phyloP scores from a whole-genome alignment of 257 asterid genomes.

The Solanum piurae region DNA sequence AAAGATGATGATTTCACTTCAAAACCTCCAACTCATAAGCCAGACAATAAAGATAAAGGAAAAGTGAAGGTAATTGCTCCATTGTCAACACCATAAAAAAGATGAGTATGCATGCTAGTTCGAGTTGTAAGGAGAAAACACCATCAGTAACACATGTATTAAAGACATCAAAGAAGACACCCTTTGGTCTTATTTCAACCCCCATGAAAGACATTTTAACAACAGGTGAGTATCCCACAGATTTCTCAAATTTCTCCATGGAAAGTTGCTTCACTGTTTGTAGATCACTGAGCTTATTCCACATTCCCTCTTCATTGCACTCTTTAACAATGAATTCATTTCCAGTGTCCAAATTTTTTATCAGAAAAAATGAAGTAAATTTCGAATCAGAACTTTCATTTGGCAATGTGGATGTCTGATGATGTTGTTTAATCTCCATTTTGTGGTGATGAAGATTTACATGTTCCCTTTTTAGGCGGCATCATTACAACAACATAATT shows the following conservation, averaged over 20 bases:
- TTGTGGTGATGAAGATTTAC: slow-evolving; percentile 12
- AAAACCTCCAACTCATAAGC: too few relatives aligned
- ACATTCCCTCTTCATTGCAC: slow-evolving; percentile 14
- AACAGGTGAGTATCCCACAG: slow-evolving; percentile 9
- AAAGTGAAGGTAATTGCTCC: too few relatives aligned
- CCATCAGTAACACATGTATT: too few relatives aligned
- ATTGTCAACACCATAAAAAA: too few relatives aligned
- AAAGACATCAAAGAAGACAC: too few relatives aligned
- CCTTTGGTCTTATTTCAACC: too few relatives aligned
- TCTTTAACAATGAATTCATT: slow-evolving; percentile 19
- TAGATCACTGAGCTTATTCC: slow-evolving; percentile 18
- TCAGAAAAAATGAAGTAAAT: slow-evolving; percentile 51
- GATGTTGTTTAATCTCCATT: slow-evolving; percentile 5
- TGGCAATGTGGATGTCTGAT: slow-evolving; percentile 7
- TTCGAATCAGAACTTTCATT: slow-evolving; percentile 12
- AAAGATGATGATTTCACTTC: too few relatives aligned
- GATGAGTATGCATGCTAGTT: too few relatives aligned
- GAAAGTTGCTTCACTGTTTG: slow-evolving; percentile 17
- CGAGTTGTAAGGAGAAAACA: too few relatives aligned
- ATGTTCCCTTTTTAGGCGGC: slow-evolving; percentile 9
- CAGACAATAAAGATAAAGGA: too few relatives aligned
- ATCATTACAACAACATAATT: slow-evolving; percentile 20
- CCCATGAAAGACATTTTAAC: background rate
- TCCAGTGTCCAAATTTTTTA: slow-evolving; percentile 20
- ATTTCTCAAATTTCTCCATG: slow-evolving; percentile 20